phyloP scores from a whole-genome alignment of 2,329 filamentous ascomycete genomes.

The Colletotrichum chrysophilum region DNA sequence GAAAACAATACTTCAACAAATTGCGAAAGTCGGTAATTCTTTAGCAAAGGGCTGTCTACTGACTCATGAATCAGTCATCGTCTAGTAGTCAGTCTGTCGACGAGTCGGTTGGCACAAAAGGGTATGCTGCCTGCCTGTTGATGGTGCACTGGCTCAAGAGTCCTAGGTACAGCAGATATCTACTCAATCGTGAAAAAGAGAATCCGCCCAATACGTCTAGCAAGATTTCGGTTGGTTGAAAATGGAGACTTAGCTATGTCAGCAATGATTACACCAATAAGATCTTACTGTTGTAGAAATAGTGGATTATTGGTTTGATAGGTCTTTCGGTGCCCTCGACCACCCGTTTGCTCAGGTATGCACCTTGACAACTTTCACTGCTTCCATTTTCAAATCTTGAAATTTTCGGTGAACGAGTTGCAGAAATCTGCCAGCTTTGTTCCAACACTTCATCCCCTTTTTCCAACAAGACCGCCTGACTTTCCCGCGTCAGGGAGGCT shows the following conservation, averaged over 20 bases:
- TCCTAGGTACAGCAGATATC: too few species aligned
- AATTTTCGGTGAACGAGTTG: neutral
- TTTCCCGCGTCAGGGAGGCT: too few species aligned
- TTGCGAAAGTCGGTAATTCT: neutral
- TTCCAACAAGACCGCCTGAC: neutral
- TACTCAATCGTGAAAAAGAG: neutral
- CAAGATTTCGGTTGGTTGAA: neutral
- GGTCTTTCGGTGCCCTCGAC: neutral
- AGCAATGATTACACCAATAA: neutral
- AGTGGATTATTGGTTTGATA: neutral
- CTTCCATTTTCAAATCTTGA: neutral
- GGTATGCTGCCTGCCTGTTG: neutral
- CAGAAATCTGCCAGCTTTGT: accelerated
- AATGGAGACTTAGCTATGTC: neutral
- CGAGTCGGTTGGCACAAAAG: neutral
- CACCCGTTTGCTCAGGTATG: neutral
- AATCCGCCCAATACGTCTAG: neutral
- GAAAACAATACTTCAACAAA: neutral
- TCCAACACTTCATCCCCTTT: neutral
- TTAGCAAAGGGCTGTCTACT: too few species aligned
- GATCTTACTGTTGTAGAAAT: neutral
- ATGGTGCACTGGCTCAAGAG: neutral
- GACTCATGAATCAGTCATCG: neutral
- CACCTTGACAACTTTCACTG: neutral
- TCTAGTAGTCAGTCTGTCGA: accelerated